These are phyloP conservation scores for Saprolegnia diclina DNA, from an alignment of 352 stramenopile species.

Conservation along the genomic window DNA sequence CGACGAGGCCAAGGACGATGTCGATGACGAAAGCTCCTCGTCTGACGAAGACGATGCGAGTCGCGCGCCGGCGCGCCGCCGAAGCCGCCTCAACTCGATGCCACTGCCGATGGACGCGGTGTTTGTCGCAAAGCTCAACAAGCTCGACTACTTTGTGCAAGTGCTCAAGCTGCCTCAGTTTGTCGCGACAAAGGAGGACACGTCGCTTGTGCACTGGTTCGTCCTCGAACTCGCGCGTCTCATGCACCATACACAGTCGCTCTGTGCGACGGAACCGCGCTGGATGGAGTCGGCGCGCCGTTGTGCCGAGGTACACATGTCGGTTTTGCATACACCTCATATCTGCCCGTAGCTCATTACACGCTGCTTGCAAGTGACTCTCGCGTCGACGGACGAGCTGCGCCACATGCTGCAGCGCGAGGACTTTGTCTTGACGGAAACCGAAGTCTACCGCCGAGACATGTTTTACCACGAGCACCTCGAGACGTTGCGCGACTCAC, in stretches of 20 bases:
- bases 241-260: constrained; percentile 46
- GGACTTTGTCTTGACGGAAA: constrained; percentile 66
- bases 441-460: constrained; percentile 68
- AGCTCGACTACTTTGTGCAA: constrained; percentile 82
- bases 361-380: constrained; percentile 31
- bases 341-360: constrained; percentile 6
- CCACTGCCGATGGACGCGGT: constrained; percentile 28
- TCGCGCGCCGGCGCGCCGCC: constrained; percentile 2
- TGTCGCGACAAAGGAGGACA: constrained; percentile 62
- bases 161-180: constrained; percentile 68
- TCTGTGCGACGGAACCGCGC: constrained; percentile 6
- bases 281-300: constrained; percentile 20
- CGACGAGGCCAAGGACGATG: constrained; percentile 24
- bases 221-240: constrained; percentile 61
- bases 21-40: background rate
- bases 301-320: constrained; percentile 17
- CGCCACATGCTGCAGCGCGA: constrained; percentile 41
- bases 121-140: constrained; percentile 72
- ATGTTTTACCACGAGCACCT: constrained; percentile 83
- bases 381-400: constrained; percentile 68
- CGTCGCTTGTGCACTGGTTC: constrained; percentile 68
- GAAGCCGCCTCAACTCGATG: constrained; percentile 25
- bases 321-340: background rate
- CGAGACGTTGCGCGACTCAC: constrained; percentile 65
- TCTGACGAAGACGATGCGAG: background rate